Evolutionary conservation across 2,329 filamentous ascomycete species (phyloP), one percentile per base, ranked within the genome.

Genomic region (Ceratocystis variospora): DNA sequence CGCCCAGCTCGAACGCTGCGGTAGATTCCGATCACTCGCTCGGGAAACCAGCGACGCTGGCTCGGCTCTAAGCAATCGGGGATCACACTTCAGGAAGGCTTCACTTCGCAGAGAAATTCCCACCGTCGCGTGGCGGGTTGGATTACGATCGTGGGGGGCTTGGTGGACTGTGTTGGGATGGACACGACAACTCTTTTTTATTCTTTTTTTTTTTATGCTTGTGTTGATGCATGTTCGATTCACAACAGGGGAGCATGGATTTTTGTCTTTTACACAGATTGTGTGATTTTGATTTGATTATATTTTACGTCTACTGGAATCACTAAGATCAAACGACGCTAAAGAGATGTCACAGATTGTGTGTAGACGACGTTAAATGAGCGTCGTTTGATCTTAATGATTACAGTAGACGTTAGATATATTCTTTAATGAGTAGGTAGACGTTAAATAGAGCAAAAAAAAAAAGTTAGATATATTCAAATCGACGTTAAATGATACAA

Each of bases 21-120:
- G 84, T 83, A 83, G 79, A 62, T 61, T 62, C 73, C 76, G 75
- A 76, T 79, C 82, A 86, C 83, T 87, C 84, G 80, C 79, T 79
- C 72, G 81, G 85, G 85, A 75, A 87, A 80, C 85, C 81, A 79
- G 80, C 82, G 85, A 87, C 80, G 76, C 79, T 84, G 79, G 76
- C 53, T 73, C 75, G 76, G 76, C 79, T 83, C 76, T 87, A 82
- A 85, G 84, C 81, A 83, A 82, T 85, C 55, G 84, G 81, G 83
- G 82, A 83, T 78, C 72, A 87, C 74, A 72, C 84, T 86, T 84
- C 79, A 87, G 85, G 81, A 84, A 86, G 84, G 84, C 67, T 77
- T 87, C 82, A 87, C 84, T 85, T 83, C 85, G 84, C 84, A 87
- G 82, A 86, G 84, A 75, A 75, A 79, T 84, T 80, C 83, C 82